phyloP scores from a whole-genome alignment of 1,284 basidiomycete species.

The Mycena citricolor region DNA sequence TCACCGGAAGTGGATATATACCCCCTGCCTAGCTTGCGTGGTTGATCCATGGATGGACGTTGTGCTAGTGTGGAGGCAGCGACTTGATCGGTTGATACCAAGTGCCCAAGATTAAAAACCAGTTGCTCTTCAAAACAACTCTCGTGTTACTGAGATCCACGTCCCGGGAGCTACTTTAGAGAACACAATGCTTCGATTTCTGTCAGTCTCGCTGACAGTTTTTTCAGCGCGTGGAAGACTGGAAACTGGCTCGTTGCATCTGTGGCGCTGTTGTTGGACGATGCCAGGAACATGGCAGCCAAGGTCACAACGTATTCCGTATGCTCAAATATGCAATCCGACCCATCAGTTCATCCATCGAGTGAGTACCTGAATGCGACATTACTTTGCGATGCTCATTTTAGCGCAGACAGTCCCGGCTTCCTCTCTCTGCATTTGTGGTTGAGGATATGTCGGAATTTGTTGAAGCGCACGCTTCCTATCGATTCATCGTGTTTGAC shows the following conservation, averaged over 20 bases:
- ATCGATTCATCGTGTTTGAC: conserved; percentile 83
- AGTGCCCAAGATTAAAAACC: conserved; percentile 70
- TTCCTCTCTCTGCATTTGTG: conserved; percentile 81
- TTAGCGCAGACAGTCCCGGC: conserved; percentile 50
- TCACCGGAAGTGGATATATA: conserved; percentile 26
- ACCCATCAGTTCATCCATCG: conserved; percentile 59
- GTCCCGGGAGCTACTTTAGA: conserved; percentile 83
- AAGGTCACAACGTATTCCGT: conserved; percentile 52
- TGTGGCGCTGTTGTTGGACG: conserved; percentile 79
- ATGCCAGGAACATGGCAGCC: conserved; percentile 53
- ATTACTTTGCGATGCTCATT: conserved; percentile 7
- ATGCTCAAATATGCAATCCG: conserved; percentile 82
- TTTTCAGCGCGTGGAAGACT: conserved; percentile 55
- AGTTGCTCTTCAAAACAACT: conserved; percentile 75
- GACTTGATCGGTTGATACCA: conserved; percentile 82
- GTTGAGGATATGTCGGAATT: conserved; percentile 86
- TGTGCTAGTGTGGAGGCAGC: conserved; percentile 36
- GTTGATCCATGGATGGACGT: conserved; percentile 27
- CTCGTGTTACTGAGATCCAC: conserved; percentile 63
- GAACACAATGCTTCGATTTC: conserved; percentile 51
- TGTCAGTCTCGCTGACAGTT: conserved; percentile 2
- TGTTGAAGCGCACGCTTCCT: conserved; percentile 84
- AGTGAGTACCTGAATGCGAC: no score
- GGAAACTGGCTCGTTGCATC: conserved; percentile 66
- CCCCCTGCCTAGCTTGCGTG: conserved; percentile 45